Conservation (phyloP, 331 rosid genomes). For the Quercus tomentella region DNA sequence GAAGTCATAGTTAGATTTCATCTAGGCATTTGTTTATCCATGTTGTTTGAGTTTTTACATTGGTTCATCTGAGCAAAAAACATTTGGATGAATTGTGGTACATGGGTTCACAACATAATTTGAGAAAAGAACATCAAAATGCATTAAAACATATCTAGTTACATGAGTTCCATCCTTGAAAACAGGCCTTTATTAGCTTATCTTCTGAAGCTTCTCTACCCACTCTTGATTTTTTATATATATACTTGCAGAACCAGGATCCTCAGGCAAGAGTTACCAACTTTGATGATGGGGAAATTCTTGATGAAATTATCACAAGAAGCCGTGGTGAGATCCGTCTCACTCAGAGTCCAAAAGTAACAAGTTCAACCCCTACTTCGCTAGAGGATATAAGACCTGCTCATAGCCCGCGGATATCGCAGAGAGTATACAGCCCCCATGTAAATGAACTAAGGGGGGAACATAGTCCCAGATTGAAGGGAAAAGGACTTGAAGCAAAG, state of each 20-base stretch:
- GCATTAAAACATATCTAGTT: no score
- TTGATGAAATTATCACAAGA: constrained; percentile 86
- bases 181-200: not conserved
- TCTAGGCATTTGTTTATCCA: no score
- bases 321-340: constrained; percentile 90
- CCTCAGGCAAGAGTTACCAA: constrained; percentile 44
- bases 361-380: constrained; percentile 68
- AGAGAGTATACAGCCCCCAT: constrained; percentile 52
- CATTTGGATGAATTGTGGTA: not conserved
- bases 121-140: no score
- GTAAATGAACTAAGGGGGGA: constrained; percentile 53
- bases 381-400: constrained; percentile 50
- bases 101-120: not conserved
- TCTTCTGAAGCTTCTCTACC: constrained; percentile 17
- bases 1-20: no score
- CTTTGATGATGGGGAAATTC: constrained; percentile 69
- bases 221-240: constrained; percentile 2
- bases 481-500: constrained; percentile 33
- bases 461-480: constrained; percentile 38
- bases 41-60: not conserved
- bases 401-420: constrained; percentile 49
- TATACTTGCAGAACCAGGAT: constrained; percentile 43
- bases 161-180: not conserved
- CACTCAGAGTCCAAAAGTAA: constrained; percentile 65
- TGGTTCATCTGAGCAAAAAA: not conserved